Evolutionary conservation across 208 protist genomes (phyloP).

Genomic region (Leishmania tarentolae): DNA sequence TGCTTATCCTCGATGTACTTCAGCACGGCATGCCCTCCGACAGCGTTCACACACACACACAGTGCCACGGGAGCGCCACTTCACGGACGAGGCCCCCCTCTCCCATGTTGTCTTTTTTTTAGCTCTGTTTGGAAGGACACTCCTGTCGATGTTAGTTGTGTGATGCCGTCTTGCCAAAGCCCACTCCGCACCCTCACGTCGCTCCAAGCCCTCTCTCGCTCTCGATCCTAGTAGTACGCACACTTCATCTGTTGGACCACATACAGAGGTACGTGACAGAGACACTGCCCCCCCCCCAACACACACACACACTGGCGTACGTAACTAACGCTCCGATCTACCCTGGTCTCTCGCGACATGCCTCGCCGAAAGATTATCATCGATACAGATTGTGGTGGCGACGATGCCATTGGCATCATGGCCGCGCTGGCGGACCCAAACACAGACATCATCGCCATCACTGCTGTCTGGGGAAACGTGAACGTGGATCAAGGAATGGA

Average conservation of each 20-base stretch:
- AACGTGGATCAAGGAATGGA: constrained; percentile 75
- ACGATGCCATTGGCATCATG: constrained; percentile 89
- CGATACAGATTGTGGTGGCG: constrained; percentile 84
- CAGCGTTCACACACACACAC: background rate
- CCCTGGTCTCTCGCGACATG: constrained; percentile 31
- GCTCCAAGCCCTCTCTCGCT: background rate
- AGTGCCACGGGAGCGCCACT: background rate
- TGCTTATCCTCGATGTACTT: background rate
- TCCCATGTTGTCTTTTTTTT: background rate
- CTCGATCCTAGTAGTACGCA: background rate
- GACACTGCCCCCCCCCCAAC: no score
- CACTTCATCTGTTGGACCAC: background rate
- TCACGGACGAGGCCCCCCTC: background rate
- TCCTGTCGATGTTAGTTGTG: background rate
- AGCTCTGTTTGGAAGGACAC: background rate
- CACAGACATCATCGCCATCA: constrained; percentile 72
- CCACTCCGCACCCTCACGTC: background rate
- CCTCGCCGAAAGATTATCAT: constrained; percentile 79
- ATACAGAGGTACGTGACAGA: no score
- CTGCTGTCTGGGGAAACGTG: constrained; percentile 84
- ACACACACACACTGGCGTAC: background rate
- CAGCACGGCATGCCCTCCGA: background rate
- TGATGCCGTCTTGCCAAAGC: background rate
- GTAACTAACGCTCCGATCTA: background rate
- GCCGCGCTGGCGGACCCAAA: constrained; percentile 68